These are phyloP conservation scores for Kazachstania kunashirensis DNA, from an alignment of 805 yeast species.

Conservation along the genomic window DNA sequence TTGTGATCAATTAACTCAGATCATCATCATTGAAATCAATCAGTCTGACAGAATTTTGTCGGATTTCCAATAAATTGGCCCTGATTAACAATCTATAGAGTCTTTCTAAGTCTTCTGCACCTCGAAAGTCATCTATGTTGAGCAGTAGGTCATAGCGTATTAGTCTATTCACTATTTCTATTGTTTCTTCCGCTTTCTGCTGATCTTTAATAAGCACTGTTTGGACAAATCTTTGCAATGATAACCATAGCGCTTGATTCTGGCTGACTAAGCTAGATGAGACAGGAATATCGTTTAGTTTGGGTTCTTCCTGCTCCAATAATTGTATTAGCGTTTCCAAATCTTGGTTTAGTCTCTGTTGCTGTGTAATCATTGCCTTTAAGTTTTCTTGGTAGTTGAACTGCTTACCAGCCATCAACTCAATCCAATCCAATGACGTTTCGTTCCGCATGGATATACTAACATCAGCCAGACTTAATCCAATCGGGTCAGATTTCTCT, in stretches of 20 bases:
- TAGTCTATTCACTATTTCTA: slow-evolving; percentile 10
- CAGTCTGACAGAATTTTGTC: slow-evolving; percentile 7
- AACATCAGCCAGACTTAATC: slow-evolving; percentile 17
- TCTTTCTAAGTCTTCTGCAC: neutral
- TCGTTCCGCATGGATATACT: slow-evolving; percentile 12
- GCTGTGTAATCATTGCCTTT: slow-evolving; percentile 9
- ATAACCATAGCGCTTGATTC: neutral
- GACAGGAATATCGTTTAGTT: neutral
- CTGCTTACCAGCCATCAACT: slow-evolving; percentile 3
- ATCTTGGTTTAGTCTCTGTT: slow-evolving; percentile 14
- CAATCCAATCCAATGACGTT: slow-evolving; percentile 12
- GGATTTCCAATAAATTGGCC: neutral
- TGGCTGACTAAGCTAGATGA: neutral
- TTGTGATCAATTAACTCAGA: neutral
- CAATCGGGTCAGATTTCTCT: slow-evolving; percentile 28
- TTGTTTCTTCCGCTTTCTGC: neutral
- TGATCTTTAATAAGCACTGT: neutral
- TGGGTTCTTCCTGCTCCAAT: slow-evolving; percentile 2
- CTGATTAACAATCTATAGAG: slow-evolving; percentile 17
- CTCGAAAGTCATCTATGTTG: slow-evolving; percentile 11
- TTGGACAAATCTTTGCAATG: neutral
- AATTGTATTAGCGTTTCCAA: slow-evolving; percentile 8
- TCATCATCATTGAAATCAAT: slow-evolving; percentile 12
- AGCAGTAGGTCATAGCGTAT: slow-evolving; percentile 13
- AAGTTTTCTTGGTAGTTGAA: neutral